Evolutionary conservation across 2,329 filamentous ascomycete species (phyloP), one percentile per base, ranked within the genome.

Genomic region (Incumbomyces lentus): DNA sequence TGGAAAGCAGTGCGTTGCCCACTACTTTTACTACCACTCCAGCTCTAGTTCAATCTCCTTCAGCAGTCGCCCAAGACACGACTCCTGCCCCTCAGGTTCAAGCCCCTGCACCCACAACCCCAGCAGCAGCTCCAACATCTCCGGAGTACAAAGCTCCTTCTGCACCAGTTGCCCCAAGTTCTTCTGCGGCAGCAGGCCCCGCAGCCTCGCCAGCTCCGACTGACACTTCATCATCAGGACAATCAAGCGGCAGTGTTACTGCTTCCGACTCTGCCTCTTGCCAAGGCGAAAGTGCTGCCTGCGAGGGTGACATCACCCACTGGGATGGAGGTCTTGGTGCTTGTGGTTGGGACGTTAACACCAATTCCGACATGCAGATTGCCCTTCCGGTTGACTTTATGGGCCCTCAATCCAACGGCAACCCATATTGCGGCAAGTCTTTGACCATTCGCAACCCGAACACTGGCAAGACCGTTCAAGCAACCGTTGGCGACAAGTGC

Each of bases 401-500:
- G 78, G 80, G 78, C 49, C 52, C 60, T 0, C 59, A 62, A 46
- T 81, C 80, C 58, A 86, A 85, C 68, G 68, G 64, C 56, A 85
- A 88, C 71, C 74, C 77, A 40, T 75, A 78, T 62, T 92, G 86
- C 65, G 80, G 79, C 62, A 75, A 79, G 68, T 78, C 67, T 40
- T 75, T 89, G 59, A 79, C 73, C 54, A 78, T 88, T 67, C 70
- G 69, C 60, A 70, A 73, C 41, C 52, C 53, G 2, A 46, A 44
- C 16, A 48, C 48, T 13, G 83, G 83, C 62, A 75, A 75, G 62
- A 73, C 72, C 2, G 62, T 69, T 55, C 69, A 64, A 2, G 84
- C 78, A 51, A 73, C 57, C 2, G 76, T 89, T 51, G 74, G 74
- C 44, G 86, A 93, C 70, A 86, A 85, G 69, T 93, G 86, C 72